These are phyloP conservation scores for Cyberlindnera nakhonratchasimensis DNA, from an alignment of 805 yeast species.

Conservation along the genomic window DNA sequence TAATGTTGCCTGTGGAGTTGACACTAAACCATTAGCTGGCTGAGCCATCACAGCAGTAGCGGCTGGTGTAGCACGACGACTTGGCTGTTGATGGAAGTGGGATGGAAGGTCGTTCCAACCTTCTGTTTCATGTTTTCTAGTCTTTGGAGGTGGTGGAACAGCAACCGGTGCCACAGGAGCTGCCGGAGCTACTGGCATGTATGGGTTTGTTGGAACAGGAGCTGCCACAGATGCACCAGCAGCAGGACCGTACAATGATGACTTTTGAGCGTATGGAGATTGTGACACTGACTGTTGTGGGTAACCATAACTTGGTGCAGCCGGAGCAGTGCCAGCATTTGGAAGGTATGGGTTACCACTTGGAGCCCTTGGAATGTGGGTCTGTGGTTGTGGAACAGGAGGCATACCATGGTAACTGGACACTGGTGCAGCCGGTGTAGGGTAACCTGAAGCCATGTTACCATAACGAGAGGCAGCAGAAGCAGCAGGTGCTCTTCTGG, in stretches of 20 bases:
- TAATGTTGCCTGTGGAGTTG: slow-evolving; percentile 22
- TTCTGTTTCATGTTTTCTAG: slow-evolving; percentile 46
- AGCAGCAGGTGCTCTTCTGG: slow-evolving; percentile 17
- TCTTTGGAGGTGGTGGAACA: slow-evolving; percentile 30
- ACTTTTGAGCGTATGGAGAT: slow-evolving; percentile 13
- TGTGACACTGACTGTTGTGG: slow-evolving; percentile 9
- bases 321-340: slow-evolving; percentile 10
- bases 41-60: slow-evolving; percentile 36
- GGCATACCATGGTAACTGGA: slow-evolving; percentile 8
- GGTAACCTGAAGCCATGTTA: slow-evolving; percentile 8
- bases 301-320: slow-evolving; percentile 16
- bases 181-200: slow-evolving; percentile 26
- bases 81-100: slow-evolving; percentile 36
- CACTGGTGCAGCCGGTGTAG: slow-evolving; percentile 12
- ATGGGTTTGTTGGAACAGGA: slow-evolving; percentile 36
- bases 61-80: slow-evolving; percentile 44
- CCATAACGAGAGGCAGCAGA: slow-evolving; percentile 21
- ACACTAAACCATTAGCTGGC: slow-evolving; percentile 18
- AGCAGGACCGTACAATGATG: slow-evolving; percentile 15
- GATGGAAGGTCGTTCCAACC: slow-evolving; percentile 75
- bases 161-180: slow-evolving; percentile 19
- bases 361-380: slow-evolving; percentile 12
- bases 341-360: slow-evolving; percentile 19
- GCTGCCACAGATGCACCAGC: no score
- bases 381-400: slow-evolving; percentile 8